Evolutionary conservation across 202 grass and related monocot genomes (phyloP), one percentile per base, ranked within the genome.

Genomic region (Schoenoplectus tabernaemontani): DNA sequence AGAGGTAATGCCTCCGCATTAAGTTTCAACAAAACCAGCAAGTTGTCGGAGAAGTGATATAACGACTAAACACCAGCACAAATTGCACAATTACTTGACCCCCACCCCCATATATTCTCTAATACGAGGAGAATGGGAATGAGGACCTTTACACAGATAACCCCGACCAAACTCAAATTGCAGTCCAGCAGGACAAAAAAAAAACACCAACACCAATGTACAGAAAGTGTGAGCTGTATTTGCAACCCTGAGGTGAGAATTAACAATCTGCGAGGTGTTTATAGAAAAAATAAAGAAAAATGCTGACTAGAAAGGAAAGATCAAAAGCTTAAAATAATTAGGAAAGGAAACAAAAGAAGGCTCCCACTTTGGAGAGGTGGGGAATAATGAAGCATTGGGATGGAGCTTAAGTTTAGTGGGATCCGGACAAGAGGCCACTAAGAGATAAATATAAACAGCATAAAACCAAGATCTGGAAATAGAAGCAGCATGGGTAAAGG

Each of bases 381-480:
- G 78, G 78, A 66, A 81, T 81, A 81, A 81, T 81, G 78, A 81
- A 81, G 60, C 78, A 81, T 81, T 81, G 78, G 78, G 78, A 64
- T 80, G 41, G 54, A 64, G 78, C 48, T 56, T 33, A 76, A 28
- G 71, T 56, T 76, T 76, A 76, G 71, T 81, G 59, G 61, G 78
- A 81, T 50, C 59, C 78, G 61, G 61, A 64, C 76, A 81, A 64
- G 59, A 81, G 61, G 7, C 78, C 78, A 81, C 78, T 81, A 81
- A 80, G 59, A 64, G 24, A 64, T 66, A 32, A 50, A 80, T 66
- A 64, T 66, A 32, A 50, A 80, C 53, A 7, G 61, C 5, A 80
- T 80, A 64, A 80, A 62, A 64, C 58, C 42, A 50, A 64, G 57
- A 81, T 64, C 36, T 64, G 46, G 58, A 50, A 81, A 34, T 79